phyloP scores from a whole-genome alignment of 768 basidiomycete species.

The Boletus subparvulus region DNA sequence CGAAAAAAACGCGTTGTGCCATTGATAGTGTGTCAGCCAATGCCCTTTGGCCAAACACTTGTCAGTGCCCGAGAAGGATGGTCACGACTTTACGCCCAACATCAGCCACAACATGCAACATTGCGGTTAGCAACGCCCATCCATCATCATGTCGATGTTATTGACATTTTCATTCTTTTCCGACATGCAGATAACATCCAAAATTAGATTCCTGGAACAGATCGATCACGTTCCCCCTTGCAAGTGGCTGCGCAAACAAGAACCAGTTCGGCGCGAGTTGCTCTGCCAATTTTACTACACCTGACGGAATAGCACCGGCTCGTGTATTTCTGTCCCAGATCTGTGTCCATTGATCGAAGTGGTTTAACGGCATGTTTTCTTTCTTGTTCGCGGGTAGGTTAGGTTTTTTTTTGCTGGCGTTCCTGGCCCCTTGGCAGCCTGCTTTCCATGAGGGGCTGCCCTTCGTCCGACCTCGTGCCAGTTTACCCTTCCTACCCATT shows the following conservation, averaged over 20 bases:
- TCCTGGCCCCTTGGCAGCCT: slow-evolving; percentile 18
- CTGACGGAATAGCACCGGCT: slow-evolving; percentile 5
- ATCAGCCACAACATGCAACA: slow-evolving; percentile 8
- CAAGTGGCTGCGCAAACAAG: not conserved
- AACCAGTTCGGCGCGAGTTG: not conserved
- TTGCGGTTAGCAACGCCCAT: slow-evolving; percentile 5
- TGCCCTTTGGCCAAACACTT: slow-evolving; percentile 5
- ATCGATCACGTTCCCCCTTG: slow-evolving; percentile 6
- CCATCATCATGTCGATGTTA: slow-evolving; percentile 3
- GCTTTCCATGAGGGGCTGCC: slow-evolving; percentile 28
- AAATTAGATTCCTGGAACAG: no score
- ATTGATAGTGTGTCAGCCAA: slow-evolving; percentile 22
- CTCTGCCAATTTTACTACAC: slow-evolving; percentile 5
- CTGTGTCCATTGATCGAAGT: slow-evolving; percentile 10
- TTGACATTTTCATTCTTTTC: not conserved
- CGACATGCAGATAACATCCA: not conserved
- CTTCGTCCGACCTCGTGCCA: slow-evolving; percentile 31
- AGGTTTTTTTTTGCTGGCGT: no score
- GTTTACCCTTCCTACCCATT: slow-evolving; percentile 27
- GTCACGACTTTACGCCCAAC: slow-evolving; percentile 10
- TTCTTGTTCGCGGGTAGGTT: slow-evolving; percentile 12
- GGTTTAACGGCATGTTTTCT: slow-evolving; percentile 12
- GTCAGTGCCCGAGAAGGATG: slow-evolving; percentile 16
- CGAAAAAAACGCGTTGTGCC: not conserved
- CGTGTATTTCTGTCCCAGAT: slow-evolving; percentile 11